These are phyloP conservation scores for Clavariopsis aquatica DNA, from an alignment of 495 filamentous ascomycete genomes.

Conservation along the genomic window DNA sequence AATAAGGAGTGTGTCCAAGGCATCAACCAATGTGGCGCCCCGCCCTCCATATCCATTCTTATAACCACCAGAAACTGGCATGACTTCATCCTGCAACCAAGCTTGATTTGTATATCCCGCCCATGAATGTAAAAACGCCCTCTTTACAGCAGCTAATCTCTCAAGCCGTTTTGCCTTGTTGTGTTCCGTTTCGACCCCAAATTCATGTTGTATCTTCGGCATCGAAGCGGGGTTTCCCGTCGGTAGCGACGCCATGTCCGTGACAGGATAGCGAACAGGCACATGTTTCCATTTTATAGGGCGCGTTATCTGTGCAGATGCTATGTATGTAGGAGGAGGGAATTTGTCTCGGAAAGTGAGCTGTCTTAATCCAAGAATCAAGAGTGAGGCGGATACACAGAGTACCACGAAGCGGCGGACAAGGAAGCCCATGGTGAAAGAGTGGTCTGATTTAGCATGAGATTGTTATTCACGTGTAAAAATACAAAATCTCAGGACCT, in stretches of 20 bases:
- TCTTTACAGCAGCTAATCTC: conserved; percentile 56
- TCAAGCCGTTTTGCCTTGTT: conserved; percentile 19
- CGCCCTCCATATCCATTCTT: conserved; percentile 85
- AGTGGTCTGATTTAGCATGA: not conserved
- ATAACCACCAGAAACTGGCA: conserved; percentile 43
- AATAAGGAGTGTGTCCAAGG: conserved; percentile 93
- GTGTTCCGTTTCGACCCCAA: conserved; percentile 61
- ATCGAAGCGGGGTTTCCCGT: conserved; percentile 67
- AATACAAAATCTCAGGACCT: not conserved
- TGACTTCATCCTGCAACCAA: conserved; percentile 48
- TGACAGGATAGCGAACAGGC: conserved; percentile 64
- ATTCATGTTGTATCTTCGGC: conserved; percentile 72
- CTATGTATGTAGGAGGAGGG: conserved; percentile 13
- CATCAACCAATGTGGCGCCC: conserved; percentile 91
- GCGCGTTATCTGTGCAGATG: conserved; percentile 4
- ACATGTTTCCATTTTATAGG: conserved; percentile 32
- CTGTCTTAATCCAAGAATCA: conserved; percentile 18
- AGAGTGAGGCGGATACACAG: conserved; percentile 17
- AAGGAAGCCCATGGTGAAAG: conserved; percentile 18
- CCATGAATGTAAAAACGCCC: conserved; percentile 46
- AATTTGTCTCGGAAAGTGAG: conserved; percentile 10
- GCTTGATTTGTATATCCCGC: conserved; percentile 46
- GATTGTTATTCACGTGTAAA: not conserved
- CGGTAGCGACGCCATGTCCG: conserved; percentile 61
- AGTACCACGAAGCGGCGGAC: conserved; percentile 20